Evolutionary conservation across 352 stramenopile genomes (phyloP).

Genomic region (Elongisporangium senticosum): DNA sequence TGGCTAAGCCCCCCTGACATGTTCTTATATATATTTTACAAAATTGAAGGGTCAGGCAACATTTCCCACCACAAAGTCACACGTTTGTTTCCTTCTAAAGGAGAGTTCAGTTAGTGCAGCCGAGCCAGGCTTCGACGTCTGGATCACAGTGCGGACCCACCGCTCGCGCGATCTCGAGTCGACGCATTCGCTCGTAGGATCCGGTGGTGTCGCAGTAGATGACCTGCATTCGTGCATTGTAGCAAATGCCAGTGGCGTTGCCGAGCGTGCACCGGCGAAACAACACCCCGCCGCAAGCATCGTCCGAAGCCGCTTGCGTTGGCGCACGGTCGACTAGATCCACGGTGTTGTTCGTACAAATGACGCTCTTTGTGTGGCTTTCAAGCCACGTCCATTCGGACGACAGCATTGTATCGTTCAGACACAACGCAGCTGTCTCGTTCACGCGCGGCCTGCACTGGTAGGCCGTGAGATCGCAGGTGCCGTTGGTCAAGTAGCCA

Average conservation of each 20-base stretch:
- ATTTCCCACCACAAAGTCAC: too few relatives aligned
- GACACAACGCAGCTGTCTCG: constrained; percentile 19
- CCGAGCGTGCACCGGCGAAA: constrained; percentile 24
- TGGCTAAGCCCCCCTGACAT: too few relatives aligned
- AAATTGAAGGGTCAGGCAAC: neutral
- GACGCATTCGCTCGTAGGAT: constrained; percentile 27
- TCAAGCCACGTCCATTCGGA: neutral
- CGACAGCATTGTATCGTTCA: constrained; percentile 13
- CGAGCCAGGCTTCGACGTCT: constrained; percentile 27
- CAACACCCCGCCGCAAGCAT: constrained; percentile 18
- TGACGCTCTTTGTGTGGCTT: neutral
- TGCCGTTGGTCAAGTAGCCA: constrained; percentile 17
- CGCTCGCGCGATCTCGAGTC: constrained; percentile 19
- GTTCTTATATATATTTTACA: too few relatives aligned
- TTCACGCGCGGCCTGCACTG: constrained; percentile 17
- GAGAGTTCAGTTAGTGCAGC: constrained; percentile 9
- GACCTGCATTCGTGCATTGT: constrained; percentile 39
- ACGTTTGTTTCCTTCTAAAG: too few relatives aligned
- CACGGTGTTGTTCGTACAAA: neutral
- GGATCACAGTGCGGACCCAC: constrained; percentile 21
- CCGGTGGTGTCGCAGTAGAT: constrained; percentile 30
- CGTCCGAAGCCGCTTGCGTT: constrained; percentile 19
- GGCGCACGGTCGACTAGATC: constrained; percentile 6
- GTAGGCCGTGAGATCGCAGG: constrained; percentile 24
- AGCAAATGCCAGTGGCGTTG: constrained; percentile 26